A percentile compares a stretch with the other conserved stretches of the same genome.
phyloP scores from a whole-genome alignment of 768 basidiomycete species.

The Tylopilus subfusipes region DNA sequence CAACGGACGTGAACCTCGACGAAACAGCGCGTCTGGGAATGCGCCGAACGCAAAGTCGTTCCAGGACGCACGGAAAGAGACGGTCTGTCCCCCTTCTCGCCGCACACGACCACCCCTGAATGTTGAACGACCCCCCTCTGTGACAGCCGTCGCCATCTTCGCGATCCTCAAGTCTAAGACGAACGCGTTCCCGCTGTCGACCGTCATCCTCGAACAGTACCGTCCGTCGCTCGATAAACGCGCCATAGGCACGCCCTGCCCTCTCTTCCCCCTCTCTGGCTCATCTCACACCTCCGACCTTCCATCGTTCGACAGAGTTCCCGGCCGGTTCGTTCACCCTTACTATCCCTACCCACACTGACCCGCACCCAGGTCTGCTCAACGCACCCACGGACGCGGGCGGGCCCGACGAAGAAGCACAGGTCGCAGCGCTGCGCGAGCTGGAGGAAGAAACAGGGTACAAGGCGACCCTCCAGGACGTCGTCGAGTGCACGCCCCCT shows the following conservation, averaged over 20 bases:
- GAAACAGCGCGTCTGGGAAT: conserved; percentile 80
- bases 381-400: conserved; percentile 50
- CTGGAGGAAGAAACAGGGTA: conserved; percentile 93
- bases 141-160: conserved; percentile 77
- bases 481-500: conserved; percentile 61
- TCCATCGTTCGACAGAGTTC: conserved; percentile 39
- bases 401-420: conserved; percentile 57
- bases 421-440: conserved; percentile 80
- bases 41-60: conserved; percentile 81
- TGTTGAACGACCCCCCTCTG: too few species aligned
- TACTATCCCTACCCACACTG: not conserved
- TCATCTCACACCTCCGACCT: not conserved
- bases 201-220: conserved; percentile 88
- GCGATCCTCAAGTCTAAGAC: conserved; percentile 75
- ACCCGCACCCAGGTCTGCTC: conserved; percentile 58
- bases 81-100: conserved; percentile 41
- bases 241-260: conserved; percentile 55
- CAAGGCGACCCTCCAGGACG: conserved; percentile 47
- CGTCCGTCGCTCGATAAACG: conserved; percentile 80
- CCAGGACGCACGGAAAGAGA: conserved; percentile 75
- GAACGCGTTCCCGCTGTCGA: conserved; percentile 67
- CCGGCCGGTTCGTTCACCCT: conserved; percentile 47
- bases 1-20: not conserved
- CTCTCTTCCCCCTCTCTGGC: not conserved
- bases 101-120: not conserved